These are phyloP conservation scores for Sporothrix globosa DNA, from an alignment of 2,329 filamentous ascomycete species.

Conservation along the genomic window DNA sequence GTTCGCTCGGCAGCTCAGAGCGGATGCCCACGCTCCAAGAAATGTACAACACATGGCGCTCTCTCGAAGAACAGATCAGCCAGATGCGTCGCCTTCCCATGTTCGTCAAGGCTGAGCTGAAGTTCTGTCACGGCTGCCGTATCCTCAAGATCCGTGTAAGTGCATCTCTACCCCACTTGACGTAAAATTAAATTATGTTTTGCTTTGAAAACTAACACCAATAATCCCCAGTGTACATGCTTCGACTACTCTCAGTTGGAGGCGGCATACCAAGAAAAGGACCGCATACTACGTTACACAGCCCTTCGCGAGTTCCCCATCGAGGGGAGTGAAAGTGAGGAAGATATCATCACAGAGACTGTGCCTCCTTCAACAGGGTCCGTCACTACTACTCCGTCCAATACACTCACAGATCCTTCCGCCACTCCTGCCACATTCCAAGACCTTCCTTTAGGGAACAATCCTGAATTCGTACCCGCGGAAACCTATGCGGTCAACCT, in stretches of 20 bases:
- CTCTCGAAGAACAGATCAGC: constrained; percentile 32
- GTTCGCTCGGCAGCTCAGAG: neutral
- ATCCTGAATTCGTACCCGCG: neutral
- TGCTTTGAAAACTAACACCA: neutral
- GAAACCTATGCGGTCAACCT: neutral
- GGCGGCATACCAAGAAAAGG: constrained; percentile 21
- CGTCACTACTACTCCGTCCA: neutral
- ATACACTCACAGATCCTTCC: neutral
- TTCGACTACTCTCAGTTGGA: constrained; percentile 35
- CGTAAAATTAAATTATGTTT: neutral
- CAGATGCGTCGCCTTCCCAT: constrained; percentile 33
- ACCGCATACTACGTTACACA: constrained; percentile 24
- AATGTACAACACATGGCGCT: constrained; percentile 37
- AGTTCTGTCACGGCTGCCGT: constrained; percentile 34
- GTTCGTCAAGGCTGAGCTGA: constrained; percentile 31
- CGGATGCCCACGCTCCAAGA: constrained; percentile 34
- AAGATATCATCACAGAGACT: neutral
- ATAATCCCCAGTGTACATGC: constrained; percentile 32
- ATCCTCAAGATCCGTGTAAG: constrained; percentile 28
- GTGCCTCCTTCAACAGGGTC: neutral
- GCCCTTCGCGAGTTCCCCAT: constrained; percentile 25
- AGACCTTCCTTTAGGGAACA: neutral
- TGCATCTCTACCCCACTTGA: neutral
- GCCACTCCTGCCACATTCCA: neutral
- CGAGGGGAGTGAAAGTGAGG: neutral